Evolutionary conservation across 2,329 filamentous ascomycete genomes (phyloP), one percentile per base, ranked within the genome.

Genomic region (Mycosphaerella arachidis): DNA sequence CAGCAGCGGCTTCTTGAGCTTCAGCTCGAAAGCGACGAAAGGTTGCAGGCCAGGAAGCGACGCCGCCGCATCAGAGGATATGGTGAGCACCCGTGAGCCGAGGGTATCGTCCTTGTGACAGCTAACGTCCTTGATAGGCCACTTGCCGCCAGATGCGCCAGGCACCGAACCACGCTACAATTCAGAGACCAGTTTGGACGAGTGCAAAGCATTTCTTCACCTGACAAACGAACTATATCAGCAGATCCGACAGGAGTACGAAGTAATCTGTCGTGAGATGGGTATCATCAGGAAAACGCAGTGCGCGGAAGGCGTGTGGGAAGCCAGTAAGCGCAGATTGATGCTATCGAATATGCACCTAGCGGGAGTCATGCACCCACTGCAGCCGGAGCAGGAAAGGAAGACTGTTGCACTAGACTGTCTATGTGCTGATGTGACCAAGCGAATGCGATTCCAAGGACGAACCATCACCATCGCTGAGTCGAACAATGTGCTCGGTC

Each of bases 351-450:
- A 83, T 29, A 75, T 81, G 13, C 86, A 89, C 66, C 77, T 95
- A 16, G 82, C 86, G 61, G 75, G 76, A 2, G 78, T 85, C 29
- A 85, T 91, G 69, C 73, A 76, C 40, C 74, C 79, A 6, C 80
- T 84, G 48, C 80, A 83, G 29, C 81, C 82, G 3, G 79, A 86
- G 24, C 73, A 83, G 16, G 85, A 88, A 48, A 78, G 81, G 46
- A 89, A 87, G 70, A 81, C 81, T 40, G 78, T 91, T 50, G 89
- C 90, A 0, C 77, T 95, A 5, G 90, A 95, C 71, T 83, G 91
- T 50, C 86, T 95, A 27, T 92, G 89, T 70, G 88, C 85, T 30
- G 90, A 93, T 74, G 88, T 93, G 31, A 92, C 89, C 1, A 94
- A 94, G 75, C 81, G 88, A 20, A 86, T 92, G 79, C 84, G 90